A percentile compares a stretch with the other conserved stretches of the same genome.
Conservation (phyloP, 352 stramenopile species). For the Phytophthora kernoviae region DNA sequence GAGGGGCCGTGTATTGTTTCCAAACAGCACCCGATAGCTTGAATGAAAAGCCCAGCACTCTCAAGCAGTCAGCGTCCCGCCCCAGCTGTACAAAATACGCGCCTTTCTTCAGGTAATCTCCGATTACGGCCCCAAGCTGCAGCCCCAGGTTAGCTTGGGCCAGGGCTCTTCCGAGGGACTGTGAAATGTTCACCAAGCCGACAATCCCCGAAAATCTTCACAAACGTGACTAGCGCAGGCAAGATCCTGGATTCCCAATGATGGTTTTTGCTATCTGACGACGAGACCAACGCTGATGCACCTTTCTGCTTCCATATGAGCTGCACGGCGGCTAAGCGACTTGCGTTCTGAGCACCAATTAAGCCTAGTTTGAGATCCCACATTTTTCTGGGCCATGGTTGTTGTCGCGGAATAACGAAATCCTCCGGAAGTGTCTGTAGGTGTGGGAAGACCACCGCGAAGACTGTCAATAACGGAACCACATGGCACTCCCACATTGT, state of each 20-base stretch:
- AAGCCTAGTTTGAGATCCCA: conserved; percentile 28
- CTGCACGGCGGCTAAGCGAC: conserved; percentile 11
- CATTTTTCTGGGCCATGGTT: conserved; percentile 27
- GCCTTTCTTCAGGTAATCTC: conserved; percentile 20
- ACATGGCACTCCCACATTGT: conserved; percentile 25
- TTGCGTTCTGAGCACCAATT: conserved; percentile 19
- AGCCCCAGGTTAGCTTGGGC: conserved; percentile 29
- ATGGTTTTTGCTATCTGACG: conserved; percentile 10
- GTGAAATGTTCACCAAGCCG: conserved; percentile 23
- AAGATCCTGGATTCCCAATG: conserved; percentile 27
- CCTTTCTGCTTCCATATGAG: conserved; percentile 16
- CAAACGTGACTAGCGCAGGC: conserved; percentile 25
- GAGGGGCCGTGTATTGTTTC: conserved; percentile 17
- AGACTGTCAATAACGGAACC: conserved; percentile 28
- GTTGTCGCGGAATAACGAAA: conserved; percentile 26
- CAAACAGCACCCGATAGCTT: conserved; percentile 22
- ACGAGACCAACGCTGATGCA: not conserved
- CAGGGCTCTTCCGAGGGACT: conserved; percentile 29
- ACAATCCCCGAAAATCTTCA: conserved; percentile 30
- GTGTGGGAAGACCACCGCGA: conserved; percentile 18
- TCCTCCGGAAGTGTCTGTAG: conserved; percentile 7
- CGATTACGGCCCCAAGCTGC: conserved; percentile 21
- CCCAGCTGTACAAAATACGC: conserved; percentile 32
- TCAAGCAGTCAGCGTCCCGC: conserved; percentile 26
- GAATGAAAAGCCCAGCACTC: conserved; percentile 24